Base-by-base conservation (phyloP, 78 protist genomes). In the Corallochytrium limacisporum region DNA sequence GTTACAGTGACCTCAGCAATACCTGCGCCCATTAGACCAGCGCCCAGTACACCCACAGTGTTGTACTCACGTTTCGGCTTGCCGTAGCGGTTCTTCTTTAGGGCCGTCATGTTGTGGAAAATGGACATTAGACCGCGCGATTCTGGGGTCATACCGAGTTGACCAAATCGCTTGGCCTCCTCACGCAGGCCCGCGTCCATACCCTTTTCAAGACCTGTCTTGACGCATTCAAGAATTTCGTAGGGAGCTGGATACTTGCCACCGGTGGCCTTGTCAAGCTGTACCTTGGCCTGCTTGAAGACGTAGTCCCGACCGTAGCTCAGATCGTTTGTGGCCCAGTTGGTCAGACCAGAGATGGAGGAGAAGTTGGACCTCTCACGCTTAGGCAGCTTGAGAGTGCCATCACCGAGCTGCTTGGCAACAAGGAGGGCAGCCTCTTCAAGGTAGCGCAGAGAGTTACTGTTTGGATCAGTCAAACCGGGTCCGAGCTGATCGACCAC, bases 21-120 rank as follows among this genome's bases (percentile, higher is more conserved):
- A 8, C 88, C 83, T 6, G 86, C 72, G 55, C 92, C 92, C 92
- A 87, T 87, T 31, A 87, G 70, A 1, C 92, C 92, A 6, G 92
- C 92, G 22, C 92, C 92, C 22, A 87, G 59, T 12, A 87, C 81
- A 18, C 69, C 83, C 33, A 80, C 24, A 26, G 39, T 66, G 47
- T 70, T 33, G 24, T 46, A 35, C 18, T 32, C 32, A 37, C 0
- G 4, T 2, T 28, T 38, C 18, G 69, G 70, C 49, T 18, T 24
- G 67, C 72, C 81, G 47, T 33, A 65, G 33, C 42, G 65, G 65
- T 59, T 69, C 80, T 70, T 75, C 78, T 78, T 74, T 47, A 2
- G 2, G 6, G 72, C 69, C 2, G 69, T 54, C 69, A 49, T 69
- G 46, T 40, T 77, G 39, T 66, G 66, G 79, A 73, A 84, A 37